Percentiles rank a stretch among this genome's conserved stretches.
Evolutionary conservation across 177 flowering plant genomes (phyloP).

Genomic region (Vitis hybrid): DNA sequence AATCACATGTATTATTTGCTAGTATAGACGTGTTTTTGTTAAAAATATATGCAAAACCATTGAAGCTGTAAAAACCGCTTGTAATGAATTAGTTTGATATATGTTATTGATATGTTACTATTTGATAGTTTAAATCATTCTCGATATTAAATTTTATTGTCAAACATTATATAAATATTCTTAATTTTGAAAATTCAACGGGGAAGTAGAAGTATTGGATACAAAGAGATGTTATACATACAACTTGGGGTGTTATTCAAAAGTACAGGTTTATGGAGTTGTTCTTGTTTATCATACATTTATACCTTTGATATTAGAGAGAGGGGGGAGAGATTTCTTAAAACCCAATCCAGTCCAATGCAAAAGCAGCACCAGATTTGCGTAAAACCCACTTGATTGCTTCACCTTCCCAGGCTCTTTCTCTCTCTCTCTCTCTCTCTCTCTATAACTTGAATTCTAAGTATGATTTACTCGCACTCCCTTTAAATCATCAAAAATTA

Average conservation of each 20-base stretch:
- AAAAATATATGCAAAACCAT: no score
- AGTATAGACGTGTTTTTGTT: no score
- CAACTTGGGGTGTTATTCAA: background rate
- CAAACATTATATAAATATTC: no score
- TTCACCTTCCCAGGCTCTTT: slow-evolving; percentile 33
- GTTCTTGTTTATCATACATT: slow-evolving; percentile 7
- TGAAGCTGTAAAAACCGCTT: no score
- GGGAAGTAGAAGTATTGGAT: no score
- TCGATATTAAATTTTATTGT: no score
- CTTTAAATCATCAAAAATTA: slow-evolving; percentile 33
- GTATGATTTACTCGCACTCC: slow-evolving; percentile 45
- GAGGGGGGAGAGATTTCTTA: slow-evolving; percentile 51
- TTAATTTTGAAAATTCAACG: no score
- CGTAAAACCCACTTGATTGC: slow-evolving; percentile 88
- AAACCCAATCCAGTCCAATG: slow-evolving; percentile 64
- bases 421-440: slow-evolving; percentile 32
- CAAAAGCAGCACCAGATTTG: slow-evolving; percentile 67
- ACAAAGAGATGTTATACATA: background rate
- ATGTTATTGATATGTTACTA: no score
- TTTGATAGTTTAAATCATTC: no score
- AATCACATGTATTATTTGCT: no score
- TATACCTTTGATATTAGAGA: background rate
- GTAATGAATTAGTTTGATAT: no score
- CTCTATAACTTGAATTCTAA: slow-evolving; percentile 69
- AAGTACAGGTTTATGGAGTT: slow-evolving; percentile 15